phyloP scores from a whole-genome alignment of 768 basidiomycete genomes.

The Phaffia australis region DNA sequence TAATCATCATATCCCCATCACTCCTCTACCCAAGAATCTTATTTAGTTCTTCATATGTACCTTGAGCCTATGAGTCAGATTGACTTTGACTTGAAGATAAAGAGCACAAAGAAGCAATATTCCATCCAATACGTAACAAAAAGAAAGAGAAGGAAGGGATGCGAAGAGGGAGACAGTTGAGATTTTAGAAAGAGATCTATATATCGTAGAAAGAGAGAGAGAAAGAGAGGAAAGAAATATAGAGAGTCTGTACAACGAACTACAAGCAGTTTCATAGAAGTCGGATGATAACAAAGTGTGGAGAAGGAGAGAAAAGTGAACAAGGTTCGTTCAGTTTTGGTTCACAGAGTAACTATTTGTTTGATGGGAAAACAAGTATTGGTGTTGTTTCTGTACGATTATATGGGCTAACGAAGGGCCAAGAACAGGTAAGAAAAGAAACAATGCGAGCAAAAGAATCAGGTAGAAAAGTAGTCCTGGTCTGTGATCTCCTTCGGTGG shows the following conservation, averaged over 20 bases:
- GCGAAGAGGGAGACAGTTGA: not conserved
- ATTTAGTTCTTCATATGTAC: not conserved
- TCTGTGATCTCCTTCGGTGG: conserved; percentile 7
- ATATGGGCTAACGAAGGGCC: not conserved
- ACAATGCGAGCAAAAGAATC: conserved; percentile 1
- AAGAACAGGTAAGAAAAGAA: not conserved
- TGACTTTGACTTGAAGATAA: too few species aligned
- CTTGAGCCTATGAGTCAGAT: too few species aligned
- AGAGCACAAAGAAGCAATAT: not conserved
- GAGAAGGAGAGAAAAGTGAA: not conserved
- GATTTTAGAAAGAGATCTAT: not conserved
- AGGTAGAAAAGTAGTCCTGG: conserved; percentile 21
- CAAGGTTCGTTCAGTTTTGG: not conserved
- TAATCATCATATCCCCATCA: too few species aligned
- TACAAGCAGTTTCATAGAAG: not conserved
- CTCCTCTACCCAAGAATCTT: too few species aligned
- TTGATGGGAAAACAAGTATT: not conserved
- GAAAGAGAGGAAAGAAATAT: not conserved
- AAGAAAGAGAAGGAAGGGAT: not conserved
- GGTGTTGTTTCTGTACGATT: not conserved
- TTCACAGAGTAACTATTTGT: not conserved
- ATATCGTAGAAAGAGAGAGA: not conserved
- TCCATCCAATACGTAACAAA: not conserved
- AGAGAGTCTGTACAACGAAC: not conserved
- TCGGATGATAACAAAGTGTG: not conserved